Conservation (phyloP, 2,329 filamentous ascomycete species). For the Fusarium sulawesiense region DNA sequence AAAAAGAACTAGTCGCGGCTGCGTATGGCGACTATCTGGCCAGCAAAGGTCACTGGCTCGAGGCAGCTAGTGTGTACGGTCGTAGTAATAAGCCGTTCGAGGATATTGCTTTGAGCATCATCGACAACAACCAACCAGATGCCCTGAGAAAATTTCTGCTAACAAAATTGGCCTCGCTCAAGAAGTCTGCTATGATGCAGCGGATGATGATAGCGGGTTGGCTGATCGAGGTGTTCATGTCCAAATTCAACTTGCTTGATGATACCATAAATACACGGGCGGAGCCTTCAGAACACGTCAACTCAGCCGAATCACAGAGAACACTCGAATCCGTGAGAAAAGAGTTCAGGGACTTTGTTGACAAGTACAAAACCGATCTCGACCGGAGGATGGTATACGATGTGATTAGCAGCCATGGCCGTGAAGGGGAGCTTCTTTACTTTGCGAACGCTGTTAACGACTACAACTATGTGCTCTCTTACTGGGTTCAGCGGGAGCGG, state of each 20-base stretch:
- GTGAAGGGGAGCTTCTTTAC: constrained; percentile 91
- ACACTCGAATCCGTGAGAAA: constrained; percentile 76
- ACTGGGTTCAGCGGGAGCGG: constrained; percentile 95
- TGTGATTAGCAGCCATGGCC: constrained; percentile 92
- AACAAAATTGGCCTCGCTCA: constrained; percentile 83
- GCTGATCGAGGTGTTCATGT: constrained; percentile 97
- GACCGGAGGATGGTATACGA: constrained; percentile 95
- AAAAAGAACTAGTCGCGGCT: constrained; percentile 91
- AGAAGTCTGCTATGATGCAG: constrained; percentile 90
- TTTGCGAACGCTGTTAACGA: constrained; percentile 91
- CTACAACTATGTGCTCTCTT: constrained; percentile 93
- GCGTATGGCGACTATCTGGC: constrained; percentile 91
- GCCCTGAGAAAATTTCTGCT: constrained; percentile 90
- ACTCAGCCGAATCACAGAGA: constrained; percentile 75
- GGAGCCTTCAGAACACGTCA: constrained; percentile 78
- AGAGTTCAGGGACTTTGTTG: constrained; percentile 91
- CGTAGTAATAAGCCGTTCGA: constrained; percentile 98
- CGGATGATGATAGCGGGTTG: constrained; percentile 94
- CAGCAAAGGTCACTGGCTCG: constrained; percentile 81
- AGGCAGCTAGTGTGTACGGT: constrained; percentile 91
- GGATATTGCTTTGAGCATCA: constrained; percentile 90
- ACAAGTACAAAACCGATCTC: constrained; percentile 85
- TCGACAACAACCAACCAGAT: constrained; percentile 90
- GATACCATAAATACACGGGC: constrained; percentile 93
- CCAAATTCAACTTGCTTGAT: constrained; percentile 92